A percentile compares a stretch with the other conserved stretches of the same genome.
Evolutionary conservation across 805 yeast species (phyloP).

Genomic region (Saccharomyces eubayanus): DNA sequence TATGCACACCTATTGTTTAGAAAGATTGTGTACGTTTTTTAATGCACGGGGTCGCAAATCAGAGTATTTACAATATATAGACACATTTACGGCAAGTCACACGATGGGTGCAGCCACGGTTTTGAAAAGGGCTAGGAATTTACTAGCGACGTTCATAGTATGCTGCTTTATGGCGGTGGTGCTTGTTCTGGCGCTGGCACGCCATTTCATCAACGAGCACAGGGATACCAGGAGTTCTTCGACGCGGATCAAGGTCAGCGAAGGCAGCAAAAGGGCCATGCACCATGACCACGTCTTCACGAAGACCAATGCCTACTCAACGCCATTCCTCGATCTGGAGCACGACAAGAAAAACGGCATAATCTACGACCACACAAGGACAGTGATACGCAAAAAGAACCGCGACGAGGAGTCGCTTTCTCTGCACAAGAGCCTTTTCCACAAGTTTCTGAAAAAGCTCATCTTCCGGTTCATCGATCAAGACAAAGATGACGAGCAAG

Average conservation of each 20-base stretch:
- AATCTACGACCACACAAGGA: background rate
- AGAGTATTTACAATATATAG: background rate
- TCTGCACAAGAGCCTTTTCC: background rate
- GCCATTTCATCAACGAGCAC: constrained; percentile 18
- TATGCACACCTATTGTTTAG: background rate
- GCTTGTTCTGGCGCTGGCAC: constrained; percentile 26
- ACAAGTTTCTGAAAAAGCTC: background rate
- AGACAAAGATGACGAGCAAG: background rate
- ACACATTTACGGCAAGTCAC: background rate
- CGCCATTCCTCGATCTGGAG: background rate
- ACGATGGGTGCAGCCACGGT: background rate
- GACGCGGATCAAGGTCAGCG: background rate
- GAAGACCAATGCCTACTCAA: background rate
- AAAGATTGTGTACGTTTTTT: background rate
- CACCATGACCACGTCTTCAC: constrained; percentile 1
- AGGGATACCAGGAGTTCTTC: constrained; percentile 6
- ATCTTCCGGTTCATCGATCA: background rate
- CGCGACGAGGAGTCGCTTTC: background rate
- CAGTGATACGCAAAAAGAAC: background rate
- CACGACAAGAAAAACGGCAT: background rate
- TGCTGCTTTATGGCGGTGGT: constrained; percentile 19
- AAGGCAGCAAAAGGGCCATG: background rate
- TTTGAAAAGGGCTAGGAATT: background rate
- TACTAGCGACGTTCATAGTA: constrained; percentile 6
- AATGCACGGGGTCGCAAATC: background rate